Evolutionary conservation across 495 filamentous ascomycete genomes (phyloP).

Genomic region (Aspergillus panamensis): DNA sequence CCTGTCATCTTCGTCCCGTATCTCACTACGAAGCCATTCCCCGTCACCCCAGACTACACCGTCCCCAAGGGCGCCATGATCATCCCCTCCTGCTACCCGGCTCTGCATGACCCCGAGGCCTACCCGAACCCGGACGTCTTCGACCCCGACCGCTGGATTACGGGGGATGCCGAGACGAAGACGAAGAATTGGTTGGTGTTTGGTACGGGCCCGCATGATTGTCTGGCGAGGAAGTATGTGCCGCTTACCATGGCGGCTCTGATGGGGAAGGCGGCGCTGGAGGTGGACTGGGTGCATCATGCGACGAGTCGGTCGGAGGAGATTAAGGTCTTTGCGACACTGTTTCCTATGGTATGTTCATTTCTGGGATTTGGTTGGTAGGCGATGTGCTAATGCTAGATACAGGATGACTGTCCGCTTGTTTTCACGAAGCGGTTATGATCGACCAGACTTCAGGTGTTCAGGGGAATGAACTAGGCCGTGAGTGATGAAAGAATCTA

Average conservation of each 20-base stretch:
- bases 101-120: conserved; percentile 83
- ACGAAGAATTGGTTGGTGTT: conserved; percentile 96
- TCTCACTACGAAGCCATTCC: conserved; percentile 83
- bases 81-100: conserved; percentile 78
- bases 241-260: conserved; percentile 78
- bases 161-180: conserved; percentile 83
- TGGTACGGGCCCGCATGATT: conserved; percentile 88
- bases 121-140: conserved; percentile 82
- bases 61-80: conserved; percentile 90
- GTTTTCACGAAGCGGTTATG: neutral
- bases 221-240: conserved; percentile 84
- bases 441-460: neutral
- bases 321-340: conserved; percentile 92
- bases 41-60: conserved; percentile 77
- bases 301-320: conserved; percentile 74
- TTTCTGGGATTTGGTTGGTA: neutral
- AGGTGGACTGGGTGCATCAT: conserved; percentile 82
- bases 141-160: conserved; percentile 81
- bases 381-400: neutral
- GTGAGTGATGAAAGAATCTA: too few species aligned
- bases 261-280: conserved; percentile 81
- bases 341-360: conserved; percentile 75
- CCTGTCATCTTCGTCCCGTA: conserved; percentile 97
- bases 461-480: too few species aligned
- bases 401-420: neutral